phyloP scores from a whole-genome alignment of 495 filamentous ascomycete genomes.

The Aspergillus sclerotioniger region DNA sequence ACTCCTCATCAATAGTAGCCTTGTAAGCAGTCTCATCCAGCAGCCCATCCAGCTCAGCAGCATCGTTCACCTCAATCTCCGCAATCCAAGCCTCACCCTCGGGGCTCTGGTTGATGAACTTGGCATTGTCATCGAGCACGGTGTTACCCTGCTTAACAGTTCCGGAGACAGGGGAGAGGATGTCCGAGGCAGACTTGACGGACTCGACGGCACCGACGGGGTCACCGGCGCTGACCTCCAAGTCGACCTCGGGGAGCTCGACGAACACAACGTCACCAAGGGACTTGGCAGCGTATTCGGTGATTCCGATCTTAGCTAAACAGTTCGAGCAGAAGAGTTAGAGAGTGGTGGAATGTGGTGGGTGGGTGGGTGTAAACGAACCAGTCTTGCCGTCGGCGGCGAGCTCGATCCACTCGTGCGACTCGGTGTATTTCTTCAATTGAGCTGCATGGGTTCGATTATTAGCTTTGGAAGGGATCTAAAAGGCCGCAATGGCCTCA shows the following conservation, averaged over 20 bases:
- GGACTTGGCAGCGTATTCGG: conserved; percentile 80
- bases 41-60: conserved; percentile 67
- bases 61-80: conserved; percentile 71
- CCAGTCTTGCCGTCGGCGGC: conserved; percentile 63
- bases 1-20: conserved; percentile 59
- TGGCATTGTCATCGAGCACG: conserved; percentile 77
- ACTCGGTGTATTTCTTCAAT: conserved; percentile 89
- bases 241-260: conserved; percentile 72
- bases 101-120: conserved; percentile 78
- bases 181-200: conserved; percentile 95
- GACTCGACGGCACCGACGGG: conserved; percentile 92
- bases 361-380: conserved; percentile 21
- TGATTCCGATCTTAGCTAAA: conserved; percentile 80
- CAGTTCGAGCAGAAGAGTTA: background rate
- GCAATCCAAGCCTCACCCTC: conserved; percentile 91
- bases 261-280: conserved; percentile 97
- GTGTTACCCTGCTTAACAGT: conserved; percentile 69
- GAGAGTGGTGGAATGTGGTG: background rate
- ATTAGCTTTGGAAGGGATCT: conserved; percentile 19
- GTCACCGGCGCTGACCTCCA: conserved; percentile 67
- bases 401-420: conserved; percentile 97
- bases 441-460: conserved; percentile 35
- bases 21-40: conserved; percentile 75
- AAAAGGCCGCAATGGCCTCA: conserved; percentile 12
- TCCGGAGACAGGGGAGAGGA: conserved; percentile 82